Conservation (phyloP, 768 basidiomycete species). For the Tephrocybe sp. region DNA sequence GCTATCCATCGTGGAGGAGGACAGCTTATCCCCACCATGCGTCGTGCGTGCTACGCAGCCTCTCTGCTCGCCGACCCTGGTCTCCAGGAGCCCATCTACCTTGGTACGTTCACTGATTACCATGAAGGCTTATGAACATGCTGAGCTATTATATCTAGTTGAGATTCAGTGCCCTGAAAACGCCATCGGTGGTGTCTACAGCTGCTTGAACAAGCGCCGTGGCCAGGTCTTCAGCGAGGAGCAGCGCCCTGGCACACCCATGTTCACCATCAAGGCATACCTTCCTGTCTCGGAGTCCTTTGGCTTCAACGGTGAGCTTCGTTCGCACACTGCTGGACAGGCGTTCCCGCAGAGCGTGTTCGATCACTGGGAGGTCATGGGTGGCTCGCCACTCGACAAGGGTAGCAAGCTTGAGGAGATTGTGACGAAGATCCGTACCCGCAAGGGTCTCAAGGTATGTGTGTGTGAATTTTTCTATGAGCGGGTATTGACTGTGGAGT, state of each 20-base stretch:
- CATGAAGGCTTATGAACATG: neutral
- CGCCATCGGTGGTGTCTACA: conserved; percentile 97
- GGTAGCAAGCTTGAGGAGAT: conserved; percentile 89
- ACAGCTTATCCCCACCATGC: conserved; percentile 95
- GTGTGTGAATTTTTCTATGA: neutral
- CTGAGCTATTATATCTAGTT: conserved; percentile 44
- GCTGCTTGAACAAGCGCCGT: conserved; percentile 90
- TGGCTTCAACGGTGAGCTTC: conserved; percentile 96
- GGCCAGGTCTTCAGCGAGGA: conserved; percentile 98
- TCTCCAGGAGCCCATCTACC: conserved; percentile 96
- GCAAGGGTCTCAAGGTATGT: conserved; percentile 92
- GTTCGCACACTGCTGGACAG: conserved; percentile 90
- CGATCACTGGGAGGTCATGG: conserved; percentile 90
- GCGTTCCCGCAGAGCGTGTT: conserved; percentile 97
- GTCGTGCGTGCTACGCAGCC: conserved; percentile 95
- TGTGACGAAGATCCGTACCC: conserved; percentile 74
- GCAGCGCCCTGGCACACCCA: conserved; percentile 96
- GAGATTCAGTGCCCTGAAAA: conserved; percentile 98
- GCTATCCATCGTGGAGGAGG: conserved; percentile 99
- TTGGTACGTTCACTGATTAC: conserved; percentile 47
- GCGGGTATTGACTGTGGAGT: conserved; percentile 11
- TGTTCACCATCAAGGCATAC: conserved; percentile 99
- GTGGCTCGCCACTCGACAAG: conserved; percentile 81
- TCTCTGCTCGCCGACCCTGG: conserved; percentile 87
- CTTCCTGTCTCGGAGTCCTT: conserved; percentile 90